Evolutionary conservation across 306 rosid genomes (phyloP).

Genomic region (Cucumis cinereus): DNA sequence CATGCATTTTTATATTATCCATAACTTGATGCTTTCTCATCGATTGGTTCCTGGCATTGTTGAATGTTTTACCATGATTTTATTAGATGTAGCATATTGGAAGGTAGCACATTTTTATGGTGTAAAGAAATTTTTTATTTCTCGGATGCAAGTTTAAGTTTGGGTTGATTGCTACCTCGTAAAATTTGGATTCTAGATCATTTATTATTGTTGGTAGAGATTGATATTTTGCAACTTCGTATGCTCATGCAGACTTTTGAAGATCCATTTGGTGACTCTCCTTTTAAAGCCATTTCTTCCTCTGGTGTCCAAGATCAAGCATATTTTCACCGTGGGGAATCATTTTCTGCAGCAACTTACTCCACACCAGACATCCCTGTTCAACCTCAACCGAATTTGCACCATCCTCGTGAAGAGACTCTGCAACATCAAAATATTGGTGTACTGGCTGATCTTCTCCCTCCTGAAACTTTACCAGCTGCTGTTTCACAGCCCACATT

Average conservation of each 20-base stretch:
- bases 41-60: background rate
- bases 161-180: background rate
- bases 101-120: background rate
- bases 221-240: background rate
- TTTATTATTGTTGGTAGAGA: background rate
- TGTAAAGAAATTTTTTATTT: background rate
- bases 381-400: slow-evolving; percentile 28
- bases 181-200: background rate
- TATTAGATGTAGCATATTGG: background rate
- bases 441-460: slow-evolving; percentile 69
- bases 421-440: slow-evolving; percentile 42
- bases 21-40: background rate
- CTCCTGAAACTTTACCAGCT: slow-evolving; percentile 38
- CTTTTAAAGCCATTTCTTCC: slow-evolving; percentile 71
- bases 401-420: slow-evolving; percentile 30
- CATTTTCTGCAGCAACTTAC: slow-evolving; percentile 48
- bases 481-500: slow-evolving; percentile 21
- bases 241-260: slow-evolving; percentile 43
- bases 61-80: background rate
- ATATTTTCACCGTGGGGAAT: slow-evolving; percentile 38
- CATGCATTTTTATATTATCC: background rate
- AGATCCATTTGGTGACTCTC: slow-evolving; percentile 88
- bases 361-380: slow-evolving; percentile 24
- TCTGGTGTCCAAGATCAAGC: slow-evolving; percentile 37
- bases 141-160: background rate